Evolutionary conservation across 495 filamentous ascomycete genomes (phyloP).

Genomic region (Oidiodendron maius): DNA sequence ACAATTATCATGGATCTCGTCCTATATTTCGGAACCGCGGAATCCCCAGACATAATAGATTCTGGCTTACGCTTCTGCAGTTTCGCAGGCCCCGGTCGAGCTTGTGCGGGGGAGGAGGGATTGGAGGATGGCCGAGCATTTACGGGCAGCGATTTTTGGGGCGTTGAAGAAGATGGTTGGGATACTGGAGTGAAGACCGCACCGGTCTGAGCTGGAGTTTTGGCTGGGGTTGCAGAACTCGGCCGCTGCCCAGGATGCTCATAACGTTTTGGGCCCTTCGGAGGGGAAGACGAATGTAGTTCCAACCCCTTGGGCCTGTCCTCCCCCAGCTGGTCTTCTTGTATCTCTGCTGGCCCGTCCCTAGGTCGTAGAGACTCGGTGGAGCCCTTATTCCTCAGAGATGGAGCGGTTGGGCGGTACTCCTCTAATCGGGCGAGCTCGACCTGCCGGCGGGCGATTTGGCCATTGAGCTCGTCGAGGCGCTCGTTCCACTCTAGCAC

Average conservation of each 20-base stretch:
- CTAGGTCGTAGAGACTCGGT: conserved; percentile 55
- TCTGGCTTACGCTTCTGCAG: conserved; percentile 49
- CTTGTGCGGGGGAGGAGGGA: conserved; percentile 25
- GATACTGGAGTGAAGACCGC: conserved; percentile 4
- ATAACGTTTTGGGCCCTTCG: conserved; percentile 15
- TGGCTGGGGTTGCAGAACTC: conserved; percentile 9
- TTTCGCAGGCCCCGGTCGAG: conserved; percentile 29
- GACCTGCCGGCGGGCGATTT: conserved; percentile 62
- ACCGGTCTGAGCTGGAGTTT: conserved; percentile 12
- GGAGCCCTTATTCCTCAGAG: conserved; percentile 53
- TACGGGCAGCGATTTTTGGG: conserved; percentile 18
- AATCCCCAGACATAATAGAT: conserved; percentile 50
- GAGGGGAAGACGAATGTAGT: conserved; percentile 18
- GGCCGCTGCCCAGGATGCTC: conserved; percentile 21
- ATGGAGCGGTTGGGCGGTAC: conserved; percentile 22
- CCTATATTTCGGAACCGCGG: conserved; percentile 52
- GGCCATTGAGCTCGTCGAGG: conserved; percentile 61
- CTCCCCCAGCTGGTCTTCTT: neutral
- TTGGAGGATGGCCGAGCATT: conserved; percentile 5
- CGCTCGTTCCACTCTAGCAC: conserved; percentile 63
- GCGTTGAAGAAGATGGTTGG: conserved; percentile 7
- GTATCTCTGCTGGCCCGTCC: conserved; percentile 32
- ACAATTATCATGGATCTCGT: conserved; percentile 77
- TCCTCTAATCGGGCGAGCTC: conserved; percentile 43
- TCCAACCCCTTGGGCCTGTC: conserved; percentile 5